Conservation (phyloP, 176 grass and related monocot genomes). For the Luzula sylvatica region DNA sequence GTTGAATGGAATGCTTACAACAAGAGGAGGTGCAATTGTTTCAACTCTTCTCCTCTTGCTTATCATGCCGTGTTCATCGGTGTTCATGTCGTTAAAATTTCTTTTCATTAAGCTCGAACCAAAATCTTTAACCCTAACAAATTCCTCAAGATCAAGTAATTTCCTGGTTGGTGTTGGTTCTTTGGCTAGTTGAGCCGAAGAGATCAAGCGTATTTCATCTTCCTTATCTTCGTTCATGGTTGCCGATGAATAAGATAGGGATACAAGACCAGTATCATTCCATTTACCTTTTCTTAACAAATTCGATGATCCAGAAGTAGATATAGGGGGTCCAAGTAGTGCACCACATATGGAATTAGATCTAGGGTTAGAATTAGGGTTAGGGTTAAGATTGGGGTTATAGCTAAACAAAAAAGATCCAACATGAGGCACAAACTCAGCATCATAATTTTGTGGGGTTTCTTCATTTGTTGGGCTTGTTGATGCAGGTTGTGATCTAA, state of each 20-base stretch:
- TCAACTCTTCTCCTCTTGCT: constrained; percentile 37
- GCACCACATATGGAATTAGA: constrained; percentile 40
- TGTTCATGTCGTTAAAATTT: neutral
- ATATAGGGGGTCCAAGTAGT: constrained; percentile 10
- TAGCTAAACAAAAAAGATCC: constrained; percentile 21
- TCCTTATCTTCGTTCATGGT: constrained; percentile 9
- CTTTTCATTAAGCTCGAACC: constrained; percentile 15
- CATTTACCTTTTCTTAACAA: constrained; percentile 17
- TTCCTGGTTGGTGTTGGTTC: constrained; percentile 9
- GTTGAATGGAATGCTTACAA: constrained; percentile 15
- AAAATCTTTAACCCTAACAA: constrained; percentile 19
- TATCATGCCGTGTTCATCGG: constrained; percentile 9
- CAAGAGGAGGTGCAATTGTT: constrained; percentile 8
- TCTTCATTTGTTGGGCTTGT: constrained; percentile 13
- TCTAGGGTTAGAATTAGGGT: constrained; percentile 15
- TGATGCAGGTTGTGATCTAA: constrained; percentile 51
- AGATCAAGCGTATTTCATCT: constrained; percentile 5
- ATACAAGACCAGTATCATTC: constrained; percentile 25
- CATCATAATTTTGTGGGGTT: constrained; percentile 13
- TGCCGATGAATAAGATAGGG: constrained; percentile 10
- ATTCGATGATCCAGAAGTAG: constrained; percentile 20
- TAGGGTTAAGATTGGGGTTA: constrained; percentile 32
- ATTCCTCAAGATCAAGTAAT: constrained; percentile 9
- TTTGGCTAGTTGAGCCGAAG: constrained; percentile 9
- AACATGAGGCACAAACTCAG: constrained; percentile 13